Base-by-base conservation (phyloP, 2,329 filamentous ascomycete genomes). In the Xylariaceae sp. region DNA sequence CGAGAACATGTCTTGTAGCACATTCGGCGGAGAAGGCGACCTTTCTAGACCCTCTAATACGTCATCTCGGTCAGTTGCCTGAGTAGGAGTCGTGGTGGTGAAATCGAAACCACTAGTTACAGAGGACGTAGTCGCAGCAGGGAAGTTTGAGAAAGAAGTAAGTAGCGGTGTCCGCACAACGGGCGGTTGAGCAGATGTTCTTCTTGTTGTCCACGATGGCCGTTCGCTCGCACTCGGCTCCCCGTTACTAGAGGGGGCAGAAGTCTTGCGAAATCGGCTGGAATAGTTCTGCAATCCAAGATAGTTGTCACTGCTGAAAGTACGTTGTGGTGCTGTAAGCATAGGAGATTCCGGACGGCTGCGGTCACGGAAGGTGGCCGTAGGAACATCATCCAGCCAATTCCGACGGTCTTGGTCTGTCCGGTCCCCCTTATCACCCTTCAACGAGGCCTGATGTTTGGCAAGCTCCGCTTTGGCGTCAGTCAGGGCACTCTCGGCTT, bases 1-100 rank as follows among this genome's bases (percentile, higher is more conserved):
- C 1, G 90, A 95, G 35, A 94, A 83, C 77, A 96, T 88, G 68
- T 96, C 92, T 66, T 92, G 88, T 60, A 89, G 82, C 5, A 88
- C 85, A 60, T 87, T 86, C 45, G 85, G 85, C 1, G 87, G 87
- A 2, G 85, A 88, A 0, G 80, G 81, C 1, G 79, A 76, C 13
- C 76, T 79, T 53, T 84, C 82, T 23, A 80, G 73, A n/a, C 78
- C 79, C 48, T 84, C 82, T 61, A 80, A 79, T 37, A 77, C 69
- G 45, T 79, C 79, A 9, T 79, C 76, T 47, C 71, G 72, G 55
- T 83, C 80, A 1, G 78, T 74, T 13, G 78, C 75, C 53, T 78
- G 75, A 1, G 74, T 69, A 2, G 73, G 69, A 0, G 78, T 75
- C 0, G 75, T 74, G 5, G 77, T 74, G 0, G 76, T 69, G 17